A percentile compares a stretch with the other conserved stretches of the same genome.
These are phyloP conservation scores for Candida maltosa DNA, from an alignment of 805 yeast species.

Conservation along the genomic window DNA sequence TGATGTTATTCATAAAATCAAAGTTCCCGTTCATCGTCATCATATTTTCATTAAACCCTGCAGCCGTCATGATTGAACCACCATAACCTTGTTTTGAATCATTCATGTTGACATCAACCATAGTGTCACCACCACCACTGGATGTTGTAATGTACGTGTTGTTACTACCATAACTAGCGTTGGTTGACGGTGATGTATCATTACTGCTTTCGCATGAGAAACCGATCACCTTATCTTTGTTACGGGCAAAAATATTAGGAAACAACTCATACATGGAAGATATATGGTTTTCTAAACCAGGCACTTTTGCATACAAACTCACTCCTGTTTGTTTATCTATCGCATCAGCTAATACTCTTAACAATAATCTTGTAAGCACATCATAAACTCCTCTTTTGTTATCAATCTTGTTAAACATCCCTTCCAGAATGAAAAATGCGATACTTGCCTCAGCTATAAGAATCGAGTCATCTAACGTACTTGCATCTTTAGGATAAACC, in stretches of 20 bases:
- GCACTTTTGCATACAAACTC: constrained; percentile 12
- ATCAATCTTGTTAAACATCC: constrained; percentile 7
- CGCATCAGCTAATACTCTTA: constrained; percentile 18
- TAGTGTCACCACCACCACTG: too few species aligned
- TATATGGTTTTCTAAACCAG: constrained; percentile 18
- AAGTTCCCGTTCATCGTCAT: too few species aligned
- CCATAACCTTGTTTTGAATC: too few species aligned
- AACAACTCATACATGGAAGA: constrained; percentile 11
- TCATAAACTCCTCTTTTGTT: constrained; percentile 12
- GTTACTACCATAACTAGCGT: too few species aligned
- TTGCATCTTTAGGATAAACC: constrained; percentile 14
- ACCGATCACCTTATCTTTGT: too few species aligned
- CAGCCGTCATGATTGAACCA: too few species aligned
- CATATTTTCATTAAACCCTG: too few species aligned
- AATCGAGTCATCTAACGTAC: constrained; percentile 16
- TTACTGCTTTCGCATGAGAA: too few species aligned
- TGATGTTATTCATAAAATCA: background rate
- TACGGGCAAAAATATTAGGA: constrained; percentile 16
- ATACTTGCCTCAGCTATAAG: constrained; percentile 18
- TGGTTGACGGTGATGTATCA: too few species aligned
- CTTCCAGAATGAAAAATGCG: constrained; percentile 10
- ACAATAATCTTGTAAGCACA: constrained; percentile 19
- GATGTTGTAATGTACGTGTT: too few species aligned
- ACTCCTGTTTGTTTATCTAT: constrained; percentile 11
- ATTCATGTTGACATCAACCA: too few species aligned